A percentile compares a stretch with the other conserved stretches of the same genome.
phyloP scores from a whole-genome alignment of 2,329 filamentous ascomycete genomes.

The Sclerotiophoma versabilis region DNA sequence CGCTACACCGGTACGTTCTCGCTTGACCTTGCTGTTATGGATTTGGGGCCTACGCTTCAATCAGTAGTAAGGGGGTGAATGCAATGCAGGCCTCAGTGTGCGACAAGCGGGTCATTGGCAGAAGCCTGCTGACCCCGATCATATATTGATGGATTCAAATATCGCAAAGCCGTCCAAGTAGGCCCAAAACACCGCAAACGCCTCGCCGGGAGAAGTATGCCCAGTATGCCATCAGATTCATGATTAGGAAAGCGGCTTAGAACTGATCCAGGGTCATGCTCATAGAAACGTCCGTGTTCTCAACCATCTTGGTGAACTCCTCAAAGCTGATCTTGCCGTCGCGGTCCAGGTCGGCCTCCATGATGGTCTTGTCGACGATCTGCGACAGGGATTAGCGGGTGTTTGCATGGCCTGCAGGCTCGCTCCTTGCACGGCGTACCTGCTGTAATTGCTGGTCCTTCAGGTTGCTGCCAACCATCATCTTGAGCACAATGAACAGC shows the following conservation, averaged over 20 bases:
- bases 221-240: constrained; percentile 21
- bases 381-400: neutral
- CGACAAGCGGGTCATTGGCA: neutral
- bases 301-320: constrained; percentile 98
- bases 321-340: constrained; percentile 99
- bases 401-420: neutral
- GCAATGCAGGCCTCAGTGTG: neutral
- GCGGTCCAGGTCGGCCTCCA: constrained; percentile 95
- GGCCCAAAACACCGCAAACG: constrained; percentile 41
- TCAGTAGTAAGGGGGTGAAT: neutral
- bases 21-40: no score
- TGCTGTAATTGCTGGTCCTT: constrained; percentile 99
- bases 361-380: constrained; percentile 99
- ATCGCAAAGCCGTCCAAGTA: constrained; percentile 27
- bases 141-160: constrained; percentile 39
- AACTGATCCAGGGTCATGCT: constrained; percentile 71
- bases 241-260: constrained; percentile 27
- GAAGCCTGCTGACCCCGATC: constrained; percentile 8
- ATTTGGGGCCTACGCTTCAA: neutral
- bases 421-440: constrained; percentile 41
- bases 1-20: no score
- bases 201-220: constrained; percentile 38
- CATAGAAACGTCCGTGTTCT: constrained; percentile 80
- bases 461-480: constrained; percentile 99
- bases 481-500: constrained; percentile 99